Evolutionary conservation across 1,139 yeast species (phyloP).

Genomic region (Debaryomyces psychrophilus): DNA sequence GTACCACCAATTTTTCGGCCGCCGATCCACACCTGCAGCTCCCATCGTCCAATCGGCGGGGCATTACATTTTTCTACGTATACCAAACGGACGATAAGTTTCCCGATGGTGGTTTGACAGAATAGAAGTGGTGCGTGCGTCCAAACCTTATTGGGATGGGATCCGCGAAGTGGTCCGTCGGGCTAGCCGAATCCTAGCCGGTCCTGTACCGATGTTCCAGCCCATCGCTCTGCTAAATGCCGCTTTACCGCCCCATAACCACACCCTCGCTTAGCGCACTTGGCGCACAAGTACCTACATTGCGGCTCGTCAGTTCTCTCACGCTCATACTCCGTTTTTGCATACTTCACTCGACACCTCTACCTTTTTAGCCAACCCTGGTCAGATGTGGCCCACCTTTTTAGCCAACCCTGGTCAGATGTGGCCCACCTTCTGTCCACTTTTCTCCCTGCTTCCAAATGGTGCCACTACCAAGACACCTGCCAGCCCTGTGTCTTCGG

Average conservation of each 20-base stretch:
- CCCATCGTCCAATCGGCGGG: slow-evolving; percentile 1
- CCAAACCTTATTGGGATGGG: background rate
- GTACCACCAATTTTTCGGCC: background rate
- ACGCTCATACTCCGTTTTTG: slow-evolving; percentile 2
- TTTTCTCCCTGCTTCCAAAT: background rate
- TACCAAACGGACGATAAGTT: background rate
- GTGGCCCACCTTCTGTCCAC: background rate
- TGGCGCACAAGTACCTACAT: background rate
- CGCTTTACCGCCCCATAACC: background rate
- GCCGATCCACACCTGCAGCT: slow-evolving; percentile 2
- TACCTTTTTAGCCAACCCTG: background rate
- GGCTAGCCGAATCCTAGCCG: slow-evolving; percentile 1
- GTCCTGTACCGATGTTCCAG: too few species aligned
- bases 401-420: background rate
- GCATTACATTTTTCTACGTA: background rate
- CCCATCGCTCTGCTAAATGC: background rate
- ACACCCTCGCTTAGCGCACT: slow-evolving; percentile 2
- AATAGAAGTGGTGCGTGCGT: slow-evolving; percentile 2
- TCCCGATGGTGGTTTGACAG: background rate
- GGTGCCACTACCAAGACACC: too few species aligned
- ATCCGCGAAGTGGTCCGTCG: background rate
- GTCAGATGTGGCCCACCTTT: background rate
- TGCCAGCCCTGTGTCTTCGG: too few species aligned
- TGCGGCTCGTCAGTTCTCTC: background rate
- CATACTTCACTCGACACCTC: background rate